Evolutionary conservation across 2,329 filamentous ascomycete genomes (phyloP).

Genomic region (Pseudogymnoascus sp.): DNA sequence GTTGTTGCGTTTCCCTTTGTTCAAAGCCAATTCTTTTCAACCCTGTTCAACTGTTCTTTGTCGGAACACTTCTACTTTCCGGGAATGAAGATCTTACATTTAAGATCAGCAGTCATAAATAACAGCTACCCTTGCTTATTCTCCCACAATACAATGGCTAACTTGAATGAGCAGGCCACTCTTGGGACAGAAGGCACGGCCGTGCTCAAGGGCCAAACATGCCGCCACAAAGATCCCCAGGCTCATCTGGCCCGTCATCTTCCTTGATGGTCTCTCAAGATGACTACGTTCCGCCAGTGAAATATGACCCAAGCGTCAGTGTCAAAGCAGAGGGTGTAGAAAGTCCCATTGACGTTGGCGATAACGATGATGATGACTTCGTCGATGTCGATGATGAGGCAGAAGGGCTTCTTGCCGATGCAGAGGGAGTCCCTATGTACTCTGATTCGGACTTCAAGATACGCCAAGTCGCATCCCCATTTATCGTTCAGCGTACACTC

Average conservation of each 20-base stretch:
- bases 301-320: neutral
- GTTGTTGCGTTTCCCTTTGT: neutral
- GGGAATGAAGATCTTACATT: neutral
- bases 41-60: neutral
- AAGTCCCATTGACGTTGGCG: neutral
- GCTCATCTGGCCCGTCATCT: neutral
- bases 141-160: neutral
- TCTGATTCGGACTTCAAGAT: constrained; percentile 22
- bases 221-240: neutral
- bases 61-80: neutral
- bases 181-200: neutral
- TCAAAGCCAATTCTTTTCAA: neutral
- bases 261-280: neutral
- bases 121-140: neutral
- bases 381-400: neutral
- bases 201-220: neutral
- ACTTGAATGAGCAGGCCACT: neutral
- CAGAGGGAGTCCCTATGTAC: neutral
- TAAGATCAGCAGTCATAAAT: neutral
- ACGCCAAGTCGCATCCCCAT: constrained; percentile 21
- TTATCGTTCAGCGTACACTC: constrained; percentile 20
- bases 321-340: neutral
- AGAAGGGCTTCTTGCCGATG: constrained; percentile 1
- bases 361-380: constrained; percentile 2
- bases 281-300: neutral